Percentiles rank a stretch among this genome's conserved stretches.
Conservation (phyloP, 257 asterid genomes). For the Primulina tabacum region DNA sequence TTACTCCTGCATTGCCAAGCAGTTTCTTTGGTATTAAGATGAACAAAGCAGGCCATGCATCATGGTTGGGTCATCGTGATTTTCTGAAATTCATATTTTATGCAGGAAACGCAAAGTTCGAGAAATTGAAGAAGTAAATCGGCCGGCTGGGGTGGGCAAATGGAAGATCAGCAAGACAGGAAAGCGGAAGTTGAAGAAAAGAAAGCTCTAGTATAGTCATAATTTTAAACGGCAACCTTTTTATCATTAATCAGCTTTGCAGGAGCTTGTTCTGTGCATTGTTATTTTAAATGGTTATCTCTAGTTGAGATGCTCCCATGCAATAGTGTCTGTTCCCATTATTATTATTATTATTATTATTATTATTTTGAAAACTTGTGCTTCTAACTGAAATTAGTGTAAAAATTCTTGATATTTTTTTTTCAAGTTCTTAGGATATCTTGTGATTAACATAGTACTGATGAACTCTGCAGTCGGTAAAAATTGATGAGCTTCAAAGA, state of each 20-base stretch:
- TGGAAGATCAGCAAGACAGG: constrained; percentile 60
- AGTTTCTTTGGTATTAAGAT: background rate
- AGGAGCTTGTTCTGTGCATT: background rate
- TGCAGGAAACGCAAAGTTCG: constrained; percentile 87
- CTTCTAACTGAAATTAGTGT: too few relatives aligned
- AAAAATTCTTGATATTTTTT: too few relatives aligned
- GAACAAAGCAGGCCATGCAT: constrained; percentile 10
- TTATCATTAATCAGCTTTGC: background rate
- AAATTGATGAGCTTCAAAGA: too few relatives aligned
- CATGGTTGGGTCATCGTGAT: background rate
- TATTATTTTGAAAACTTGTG: too few relatives aligned
- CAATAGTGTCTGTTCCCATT: background rate
- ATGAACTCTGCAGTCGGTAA: too few relatives aligned
- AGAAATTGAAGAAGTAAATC: constrained; percentile 73
- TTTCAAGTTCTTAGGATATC: too few relatives aligned
- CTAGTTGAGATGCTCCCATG: background rate
- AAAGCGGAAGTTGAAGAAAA: constrained; percentile 43
- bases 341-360: too few relatives aligned
- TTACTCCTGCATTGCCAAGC: background rate
- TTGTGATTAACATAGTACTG: too few relatives aligned
- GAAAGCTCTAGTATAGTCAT: constrained; percentile 27
- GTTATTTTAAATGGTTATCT: background rate
- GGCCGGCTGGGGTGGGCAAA: constrained; percentile 72
- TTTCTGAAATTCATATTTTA: constrained; percentile 6
- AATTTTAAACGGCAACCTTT: background rate